Evolutionary conservation across 108 stramenopile genomes (phyloP), one percentile per base, ranked within the genome.

Genomic region (Discostella pseudostelligera): DNA sequence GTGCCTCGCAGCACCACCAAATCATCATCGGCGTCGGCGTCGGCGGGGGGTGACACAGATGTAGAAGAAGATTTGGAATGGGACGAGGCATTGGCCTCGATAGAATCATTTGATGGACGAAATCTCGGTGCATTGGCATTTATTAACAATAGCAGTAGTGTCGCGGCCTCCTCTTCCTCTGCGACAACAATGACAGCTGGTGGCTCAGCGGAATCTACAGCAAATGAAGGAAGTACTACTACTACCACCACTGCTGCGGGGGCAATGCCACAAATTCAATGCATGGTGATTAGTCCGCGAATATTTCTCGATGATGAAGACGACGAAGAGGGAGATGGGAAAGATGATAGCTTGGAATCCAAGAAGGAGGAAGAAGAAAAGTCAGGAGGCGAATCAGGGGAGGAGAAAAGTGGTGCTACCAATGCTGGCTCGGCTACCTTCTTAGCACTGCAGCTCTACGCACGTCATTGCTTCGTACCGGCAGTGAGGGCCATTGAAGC

Each of bases 401-500:
- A 29, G 36, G 20, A 36, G 13, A 24, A 39, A 56, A 58, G 8
- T 17, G 46, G 12, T 22, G 10, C 45, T 57, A 37, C n/a, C 36
- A 55, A 55, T 36, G 32, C 62, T n/a, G 70, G 70, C 1, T 74
- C 72, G 21, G 69, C 59, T 42, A 74, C 76, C 21, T 74, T 81
- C 28, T 63, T 72, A 5, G 67, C 87, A 4, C 56, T 92, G 54
- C 87, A 89, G 55, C 55, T 87, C 40, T 89, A 86, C 68, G 87
- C 90, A 1, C 75, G 87, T 2, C 86, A 92, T 60, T 81, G 85
- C 69, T 92, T 92, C 55, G 67, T 85, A 43, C 90, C 90, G 14
- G 84, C 90, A 42, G 76, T 92, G 10, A 77, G 74, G 24, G 70
- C 78, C 32, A 70, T 77, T 32, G 65, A 72, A 24, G 77, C 76